These are phyloP conservation scores for Antitrichia curtipendula DNA, from an alignment of 225 moss, liverwort and hornwort genomes.

Conservation along the genomic window DNA sequence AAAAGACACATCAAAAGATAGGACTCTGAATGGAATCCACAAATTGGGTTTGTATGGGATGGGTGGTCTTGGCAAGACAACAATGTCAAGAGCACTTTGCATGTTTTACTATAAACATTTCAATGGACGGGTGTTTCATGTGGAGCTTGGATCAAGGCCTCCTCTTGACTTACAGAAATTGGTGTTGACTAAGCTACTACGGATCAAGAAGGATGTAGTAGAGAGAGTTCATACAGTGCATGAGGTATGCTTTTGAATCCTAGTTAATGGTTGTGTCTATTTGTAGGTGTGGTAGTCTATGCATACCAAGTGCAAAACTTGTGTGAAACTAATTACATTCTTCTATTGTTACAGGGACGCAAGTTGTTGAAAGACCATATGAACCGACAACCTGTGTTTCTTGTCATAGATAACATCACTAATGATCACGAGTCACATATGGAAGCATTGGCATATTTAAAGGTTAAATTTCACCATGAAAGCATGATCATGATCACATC, in stretches of 20 bases:
- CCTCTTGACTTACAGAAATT: neutral
- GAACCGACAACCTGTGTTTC: neutral
- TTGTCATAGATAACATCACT: neutral
- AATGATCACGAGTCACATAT: fast-evolving
- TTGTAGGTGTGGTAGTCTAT: too few relatives aligned
- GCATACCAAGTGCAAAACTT: neutral
- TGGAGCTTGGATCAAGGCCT: neutral
- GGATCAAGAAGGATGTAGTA: neutral
- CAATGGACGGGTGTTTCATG: neutral
- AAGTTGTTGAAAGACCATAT: neutral
- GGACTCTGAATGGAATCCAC: fast-evolving
- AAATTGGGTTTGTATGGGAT: neutral
- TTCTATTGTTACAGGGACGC: neutral
- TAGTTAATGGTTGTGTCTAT: fast-evolving
- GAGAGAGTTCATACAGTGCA: fast-evolving
- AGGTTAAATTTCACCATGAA: neutral
- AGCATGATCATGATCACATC: neutral
- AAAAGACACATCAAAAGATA: neutral
- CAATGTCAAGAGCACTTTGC: neutral
- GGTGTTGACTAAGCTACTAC: neutral
- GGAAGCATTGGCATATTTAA: neutral
- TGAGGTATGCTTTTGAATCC: neutral
- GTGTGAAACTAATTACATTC: neutral
- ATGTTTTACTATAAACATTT: neutral
- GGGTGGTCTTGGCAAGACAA: neutral